phyloP scores from a whole-genome alignment of 2,329 filamentous ascomycete genomes.

The Ophiostoma ulmi region DNA sequence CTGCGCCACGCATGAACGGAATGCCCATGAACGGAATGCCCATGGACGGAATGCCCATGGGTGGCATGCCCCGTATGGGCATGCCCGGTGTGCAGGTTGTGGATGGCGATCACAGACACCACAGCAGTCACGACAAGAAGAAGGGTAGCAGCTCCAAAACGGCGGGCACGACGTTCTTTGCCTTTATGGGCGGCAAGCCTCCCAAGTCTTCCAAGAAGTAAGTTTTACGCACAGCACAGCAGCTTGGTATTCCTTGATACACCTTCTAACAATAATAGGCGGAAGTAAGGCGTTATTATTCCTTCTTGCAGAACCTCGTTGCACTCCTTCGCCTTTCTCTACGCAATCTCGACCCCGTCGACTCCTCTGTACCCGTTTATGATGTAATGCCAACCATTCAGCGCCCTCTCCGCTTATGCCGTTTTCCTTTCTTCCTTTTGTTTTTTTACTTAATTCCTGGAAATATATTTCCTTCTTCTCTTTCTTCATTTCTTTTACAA shows the following conservation, averaged over 20 bases:
- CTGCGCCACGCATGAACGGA: not conserved
- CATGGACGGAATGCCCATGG: not conserved
- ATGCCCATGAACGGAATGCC: not conserved
- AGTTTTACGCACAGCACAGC: not conserved
- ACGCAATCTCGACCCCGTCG: not conserved
- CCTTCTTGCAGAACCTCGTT: too few species aligned
- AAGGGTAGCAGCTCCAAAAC: conserved; percentile 24
- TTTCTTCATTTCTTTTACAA: conserved; percentile 9
- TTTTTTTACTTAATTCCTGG: not conserved
- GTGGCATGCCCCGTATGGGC: not conserved
- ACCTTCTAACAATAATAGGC: conserved; percentile 1
- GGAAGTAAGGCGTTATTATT: not conserved
- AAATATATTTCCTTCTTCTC: not conserved
- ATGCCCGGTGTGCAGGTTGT: conserved; percentile 21
- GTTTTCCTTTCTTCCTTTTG: not conserved
- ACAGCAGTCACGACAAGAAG: conserved; percentile 23
- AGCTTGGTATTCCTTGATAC: not conserved
- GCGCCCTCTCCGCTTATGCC: not conserved
- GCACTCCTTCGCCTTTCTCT: not conserved
- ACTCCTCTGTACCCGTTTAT: not conserved
- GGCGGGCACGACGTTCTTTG: conserved; percentile 17
- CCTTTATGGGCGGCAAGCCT: conserved; percentile 26
- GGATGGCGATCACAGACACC: conserved; percentile 22
- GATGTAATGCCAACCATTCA: not conserved
- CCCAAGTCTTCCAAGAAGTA: conserved; percentile 28